Evolutionary conservation across 148 eudicot species (phyloP).

Genomic region (Rhododendron henanense): DNA sequence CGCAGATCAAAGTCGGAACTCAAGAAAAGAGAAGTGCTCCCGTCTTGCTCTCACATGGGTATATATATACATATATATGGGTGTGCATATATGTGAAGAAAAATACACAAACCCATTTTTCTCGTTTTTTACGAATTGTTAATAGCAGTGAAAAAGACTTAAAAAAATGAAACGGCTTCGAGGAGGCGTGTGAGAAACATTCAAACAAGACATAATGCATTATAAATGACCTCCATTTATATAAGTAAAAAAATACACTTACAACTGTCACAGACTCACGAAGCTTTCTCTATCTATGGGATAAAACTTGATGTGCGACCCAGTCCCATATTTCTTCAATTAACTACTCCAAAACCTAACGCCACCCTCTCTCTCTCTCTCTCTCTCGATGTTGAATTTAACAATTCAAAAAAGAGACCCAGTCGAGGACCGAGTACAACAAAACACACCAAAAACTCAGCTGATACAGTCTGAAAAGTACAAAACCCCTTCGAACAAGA

Average conservation of each 20-base stretch:
- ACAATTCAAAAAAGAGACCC: conserved; percentile 5
- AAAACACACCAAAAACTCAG: conserved; percentile 6
- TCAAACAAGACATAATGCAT: not conserved
- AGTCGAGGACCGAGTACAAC: not conserved
- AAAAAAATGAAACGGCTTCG: not conserved
- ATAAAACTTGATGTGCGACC: not conserved
- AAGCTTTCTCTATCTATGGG: not conserved
- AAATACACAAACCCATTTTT: not conserved
- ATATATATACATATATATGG: not conserved
- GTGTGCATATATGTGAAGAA: not conserved
- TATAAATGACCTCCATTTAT: not conserved
- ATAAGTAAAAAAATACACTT: not conserved
- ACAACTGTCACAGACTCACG: conserved; percentile 5
- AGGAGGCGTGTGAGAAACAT: not conserved
- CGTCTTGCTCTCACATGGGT: not conserved
- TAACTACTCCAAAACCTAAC: not conserved
- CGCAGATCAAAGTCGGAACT: conserved; percentile 6
- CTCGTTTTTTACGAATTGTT: not conserved
- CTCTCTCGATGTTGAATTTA: not conserved
- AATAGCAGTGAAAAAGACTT: not conserved
- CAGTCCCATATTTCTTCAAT: not conserved
- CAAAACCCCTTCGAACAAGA: not conserved
- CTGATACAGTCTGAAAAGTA: not conserved
- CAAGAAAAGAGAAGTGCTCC: conserved; percentile 4
- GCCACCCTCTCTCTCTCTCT: not conserved